Percentiles rank a stretch among this genome's conserved stretches.
These are phyloP conservation scores for Arachis hypogaea DNA, from an alignment of 306 rosid species.

Conservation along the genomic window DNA sequence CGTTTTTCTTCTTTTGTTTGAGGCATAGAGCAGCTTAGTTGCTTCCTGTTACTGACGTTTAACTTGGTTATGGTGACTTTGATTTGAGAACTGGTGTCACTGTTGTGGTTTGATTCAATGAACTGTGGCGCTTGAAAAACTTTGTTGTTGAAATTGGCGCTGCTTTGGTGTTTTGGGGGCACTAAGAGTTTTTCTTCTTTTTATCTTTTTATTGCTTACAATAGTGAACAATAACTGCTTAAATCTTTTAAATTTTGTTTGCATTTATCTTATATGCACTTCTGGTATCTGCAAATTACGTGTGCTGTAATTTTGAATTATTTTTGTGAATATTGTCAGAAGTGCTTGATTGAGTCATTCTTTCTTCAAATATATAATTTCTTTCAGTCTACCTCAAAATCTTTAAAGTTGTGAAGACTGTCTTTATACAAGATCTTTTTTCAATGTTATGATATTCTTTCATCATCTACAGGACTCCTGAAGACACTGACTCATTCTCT, in stretches of 20 bases:
- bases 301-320: not conserved
- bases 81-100: constrained; percentile 1
- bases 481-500: constrained; percentile 65
- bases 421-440: not conserved
- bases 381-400: not conserved
- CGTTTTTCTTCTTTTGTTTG: constrained; percentile 1
- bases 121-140: constrained; percentile 3
- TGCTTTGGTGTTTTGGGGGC: constrained; percentile 3
- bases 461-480: constrained; percentile 70
- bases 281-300: not conserved
- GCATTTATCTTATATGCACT: not conserved
- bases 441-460: constrained; percentile 36
- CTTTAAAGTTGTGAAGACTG: not conserved
- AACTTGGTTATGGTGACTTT: constrained; percentile 8
- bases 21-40: not conserved
- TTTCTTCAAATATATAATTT: not conserved
- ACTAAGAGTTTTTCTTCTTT: not conserved
- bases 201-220: constrained; percentile 6
- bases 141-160: not conserved
- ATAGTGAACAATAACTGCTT: not conserved
- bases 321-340: constrained; percentile 7
- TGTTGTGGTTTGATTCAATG: constrained; percentile 21
- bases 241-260: constrained; percentile 8
- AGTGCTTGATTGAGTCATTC: not conserved
- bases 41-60: constrained; percentile 6